Conservation (phyloP, 495 filamentous ascomycete species). For the Evernia prunastri region DNA sequence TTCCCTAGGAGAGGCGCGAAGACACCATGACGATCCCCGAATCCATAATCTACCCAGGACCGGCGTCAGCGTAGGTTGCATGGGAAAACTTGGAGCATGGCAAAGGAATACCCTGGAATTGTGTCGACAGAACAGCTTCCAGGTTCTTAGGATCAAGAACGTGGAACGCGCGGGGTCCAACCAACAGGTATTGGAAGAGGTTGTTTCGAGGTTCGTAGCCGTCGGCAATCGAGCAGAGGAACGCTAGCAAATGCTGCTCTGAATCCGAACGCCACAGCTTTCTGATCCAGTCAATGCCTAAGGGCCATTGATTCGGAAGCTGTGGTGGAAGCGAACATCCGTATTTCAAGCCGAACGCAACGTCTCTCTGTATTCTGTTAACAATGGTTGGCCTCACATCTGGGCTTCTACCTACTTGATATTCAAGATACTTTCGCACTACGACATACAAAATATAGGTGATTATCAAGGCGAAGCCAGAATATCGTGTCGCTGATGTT, state of each 20-base stretch:
- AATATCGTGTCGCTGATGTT: neutral
- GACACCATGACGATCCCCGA: slow-evolving; percentile 30
- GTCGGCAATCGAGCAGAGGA: slow-evolving; percentile 27
- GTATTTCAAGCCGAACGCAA: slow-evolving; percentile 19
- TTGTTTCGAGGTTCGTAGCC: slow-evolving; percentile 27
- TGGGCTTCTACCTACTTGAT: slow-evolving; percentile 5
- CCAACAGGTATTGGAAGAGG: slow-evolving; percentile 27
- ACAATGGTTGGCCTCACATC: neutral
- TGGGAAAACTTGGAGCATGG: neutral
- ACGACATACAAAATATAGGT: neutral
- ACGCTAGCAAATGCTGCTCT: slow-evolving; percentile 28
- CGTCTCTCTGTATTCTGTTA: slow-evolving; percentile 9
- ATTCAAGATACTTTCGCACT: slow-evolving; percentile 2
- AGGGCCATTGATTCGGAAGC: slow-evolving; percentile 31
- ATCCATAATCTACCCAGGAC: slow-evolving; percentile 27
- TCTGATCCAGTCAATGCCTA: slow-evolving; percentile 35
- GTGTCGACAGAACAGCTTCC: slow-evolving; percentile 36
- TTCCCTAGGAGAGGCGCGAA: slow-evolving; percentile 33
- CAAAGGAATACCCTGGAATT: slow-evolving; percentile 18
- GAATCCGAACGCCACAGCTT: slow-evolving; percentile 29
- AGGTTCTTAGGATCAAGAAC: slow-evolving; percentile 34
- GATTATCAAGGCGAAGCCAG: neutral
- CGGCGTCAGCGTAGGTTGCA: neutral
- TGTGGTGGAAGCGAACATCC: slow-evolving; percentile 31
- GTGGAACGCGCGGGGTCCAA: slow-evolving; percentile 22